Conservation (phyloP, 805 yeast species). For the Teunomyces aglyptinius region DNA sequence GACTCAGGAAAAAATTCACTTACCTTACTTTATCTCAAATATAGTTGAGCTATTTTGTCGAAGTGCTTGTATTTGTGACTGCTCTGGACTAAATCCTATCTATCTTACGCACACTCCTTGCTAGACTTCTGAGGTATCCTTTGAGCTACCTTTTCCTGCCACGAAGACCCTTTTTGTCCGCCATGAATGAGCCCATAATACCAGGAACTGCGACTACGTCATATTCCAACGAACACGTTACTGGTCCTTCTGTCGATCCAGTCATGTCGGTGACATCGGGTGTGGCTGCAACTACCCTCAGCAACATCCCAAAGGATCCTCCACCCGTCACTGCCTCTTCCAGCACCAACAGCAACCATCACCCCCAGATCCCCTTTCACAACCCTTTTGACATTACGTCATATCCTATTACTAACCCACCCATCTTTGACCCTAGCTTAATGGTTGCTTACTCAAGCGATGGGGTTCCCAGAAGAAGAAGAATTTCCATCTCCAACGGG, state of each 20-base stretch:
- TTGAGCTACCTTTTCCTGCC: no score
- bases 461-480: conserved; percentile 47
- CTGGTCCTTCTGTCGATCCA: background rate
- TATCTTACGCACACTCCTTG: no score
- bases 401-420: conserved; percentile 48
- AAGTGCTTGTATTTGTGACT: background rate
- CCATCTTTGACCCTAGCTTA: conserved; percentile 44
- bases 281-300: background rate
- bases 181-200: background rate
- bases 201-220: background rate
- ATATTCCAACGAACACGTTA: background rate
- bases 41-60: background rate
- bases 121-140: no score
- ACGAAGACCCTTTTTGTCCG: background rate
- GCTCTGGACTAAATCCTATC: no score
- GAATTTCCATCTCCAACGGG: conserved; percentile 81
- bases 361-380: conserved; percentile 20
- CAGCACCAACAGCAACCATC: background rate
- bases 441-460: conserved; percentile 32
- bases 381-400: conserved; percentile 39
- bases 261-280: background rate
- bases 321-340: background rate
- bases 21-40: background rate
- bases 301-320: background rate
- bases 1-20: background rate